Base-by-base conservation (phyloP, 106 monocot genomes). In the Allium cepa region DNA sequence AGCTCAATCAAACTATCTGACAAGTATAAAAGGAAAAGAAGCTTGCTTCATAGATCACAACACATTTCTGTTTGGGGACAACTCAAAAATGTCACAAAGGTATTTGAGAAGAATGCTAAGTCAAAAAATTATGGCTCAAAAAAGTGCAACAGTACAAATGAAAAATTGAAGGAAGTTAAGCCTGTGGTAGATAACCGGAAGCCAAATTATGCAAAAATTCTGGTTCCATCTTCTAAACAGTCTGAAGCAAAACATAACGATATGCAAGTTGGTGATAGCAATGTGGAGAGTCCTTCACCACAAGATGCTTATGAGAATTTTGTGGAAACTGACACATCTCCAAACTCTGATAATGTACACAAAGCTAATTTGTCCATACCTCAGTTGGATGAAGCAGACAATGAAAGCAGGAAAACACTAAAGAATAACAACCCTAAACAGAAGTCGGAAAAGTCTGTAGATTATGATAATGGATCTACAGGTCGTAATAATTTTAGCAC, bases 271-370 rank as follows among this genome's bases (percentile, higher is more conserved):
- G 70, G 72, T n/a, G 86, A 93, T 14, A 93, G 77, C 56, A 89
- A 84, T 52, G 52, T 78, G 68, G 86, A 87, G 26, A 94, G 84
- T 82, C 76, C 81, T 76, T 73, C 88, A 65, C 84, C 89, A 63
- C 84, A 84, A 57, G 94, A 90, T 36, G 71, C 69, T 50, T 86
- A 79, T 57, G 76, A 51, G 64, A 62, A 71, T 62, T 68, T 75
- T 27, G 10, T 66, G 3, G 69, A 88, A 59, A 50, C 74, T 2
- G 81, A 69, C 12, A 82, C 77, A 56, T 90, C 94, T 16, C 94
- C 94, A 26, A 89, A 84, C 47, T 94, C 89, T 59, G 94, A 68
- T 74, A 36, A 36, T 3, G 36, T 36, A 36, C 36, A 36, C 5
- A 2, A 36, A 36, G 36, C 36, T 4, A 36, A 36, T 36, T 1